Conservation (phyloP, 75 land plant genomes). For the Azolla pinnata region DNA sequence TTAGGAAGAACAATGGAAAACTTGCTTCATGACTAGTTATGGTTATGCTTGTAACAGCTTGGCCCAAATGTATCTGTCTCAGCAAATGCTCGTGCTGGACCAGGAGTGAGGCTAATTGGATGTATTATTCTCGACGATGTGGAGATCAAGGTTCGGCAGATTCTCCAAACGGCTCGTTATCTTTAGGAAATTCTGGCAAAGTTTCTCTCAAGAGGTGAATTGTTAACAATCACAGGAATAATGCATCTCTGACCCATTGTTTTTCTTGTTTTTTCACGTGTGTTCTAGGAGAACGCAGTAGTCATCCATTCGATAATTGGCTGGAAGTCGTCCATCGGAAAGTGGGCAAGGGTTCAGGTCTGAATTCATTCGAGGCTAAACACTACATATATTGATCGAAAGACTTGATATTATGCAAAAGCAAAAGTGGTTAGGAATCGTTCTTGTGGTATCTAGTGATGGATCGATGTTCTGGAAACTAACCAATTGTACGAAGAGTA, state of each 20-base stretch:
- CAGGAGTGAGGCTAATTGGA: conserved; percentile 74
- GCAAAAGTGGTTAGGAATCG: no score
- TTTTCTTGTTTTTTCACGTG: no score
- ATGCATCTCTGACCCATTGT: no score
- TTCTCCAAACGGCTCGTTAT: no score
- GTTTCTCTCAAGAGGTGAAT: no score
- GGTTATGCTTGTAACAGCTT: conserved; percentile 61
- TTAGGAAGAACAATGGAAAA: no score
- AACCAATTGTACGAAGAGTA: no score
- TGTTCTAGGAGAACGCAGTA: conserved; percentile 79
- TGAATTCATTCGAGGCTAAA: conserved; percentile 16
- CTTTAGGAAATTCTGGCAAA: no score
- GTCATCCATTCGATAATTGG: conserved; percentile 84
- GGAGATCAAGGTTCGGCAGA: conserved; percentile 67
- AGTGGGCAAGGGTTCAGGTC: conserved; percentile 94
- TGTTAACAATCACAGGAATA: no score
- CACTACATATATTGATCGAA: no score
- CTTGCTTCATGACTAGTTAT: no score
- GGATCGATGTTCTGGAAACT: not conserved
- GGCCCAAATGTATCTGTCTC: conserved; percentile 98
- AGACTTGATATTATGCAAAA: no score
- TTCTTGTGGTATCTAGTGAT: not conserved
- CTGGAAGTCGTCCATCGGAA: conserved; percentile 96
- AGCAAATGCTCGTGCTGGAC: conserved; percentile 87
- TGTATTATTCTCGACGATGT: conserved; percentile 91